These are phyloP conservation scores for Xerocomellus chrysenteron DNA, from an alignment of 768 basidiomycete genomes.

Conservation along the genomic window DNA sequence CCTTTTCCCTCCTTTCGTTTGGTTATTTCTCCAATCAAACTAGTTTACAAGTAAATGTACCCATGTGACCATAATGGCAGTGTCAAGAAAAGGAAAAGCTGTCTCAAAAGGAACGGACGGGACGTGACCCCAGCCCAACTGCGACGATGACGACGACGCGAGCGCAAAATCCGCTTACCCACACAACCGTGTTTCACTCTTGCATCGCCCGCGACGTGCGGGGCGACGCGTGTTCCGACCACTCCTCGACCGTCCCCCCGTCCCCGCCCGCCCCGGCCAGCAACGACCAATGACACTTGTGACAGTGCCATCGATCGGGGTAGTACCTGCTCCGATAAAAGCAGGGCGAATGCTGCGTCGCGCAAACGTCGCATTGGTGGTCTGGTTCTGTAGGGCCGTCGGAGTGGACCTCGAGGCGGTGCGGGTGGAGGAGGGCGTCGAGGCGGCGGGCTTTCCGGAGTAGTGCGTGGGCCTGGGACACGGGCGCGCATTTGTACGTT, in stretches of 20 bases:
- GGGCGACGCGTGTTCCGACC: conserved; percentile 13
- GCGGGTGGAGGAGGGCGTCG: conserved; percentile 61
- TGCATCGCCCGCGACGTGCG: conserved; percentile 16
- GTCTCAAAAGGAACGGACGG: neutral
- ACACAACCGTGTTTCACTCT: conserved; percentile 8
- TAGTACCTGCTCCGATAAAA: conserved; percentile 53
- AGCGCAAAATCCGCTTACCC: neutral
- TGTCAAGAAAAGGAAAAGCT: neutral
- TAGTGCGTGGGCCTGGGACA: conserved; percentile 75
- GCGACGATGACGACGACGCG: neutral
- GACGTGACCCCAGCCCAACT: neutral
- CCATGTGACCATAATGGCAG: conserved; percentile 21
- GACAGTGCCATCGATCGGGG: conserved; percentile 38
- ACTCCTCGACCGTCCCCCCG: conserved; percentile 4
- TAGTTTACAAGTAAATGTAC: conserved; percentile 33
- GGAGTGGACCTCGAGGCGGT: conserved; percentile 34
- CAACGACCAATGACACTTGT: conserved; percentile 42
- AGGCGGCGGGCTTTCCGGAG: conserved; percentile 87
- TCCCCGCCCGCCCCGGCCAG: conserved; percentile 2
- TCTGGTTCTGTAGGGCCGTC: conserved; percentile 25
- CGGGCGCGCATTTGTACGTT: conserved; percentile 77
- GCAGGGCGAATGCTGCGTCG: conserved; percentile 69
- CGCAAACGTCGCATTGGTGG: conserved; percentile 56
- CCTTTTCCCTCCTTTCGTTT: neutral
- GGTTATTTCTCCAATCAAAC: conserved; percentile 3